Conservation (phyloP, 306 rosid genomes). For the Ormosia semicastrata region DNA sequence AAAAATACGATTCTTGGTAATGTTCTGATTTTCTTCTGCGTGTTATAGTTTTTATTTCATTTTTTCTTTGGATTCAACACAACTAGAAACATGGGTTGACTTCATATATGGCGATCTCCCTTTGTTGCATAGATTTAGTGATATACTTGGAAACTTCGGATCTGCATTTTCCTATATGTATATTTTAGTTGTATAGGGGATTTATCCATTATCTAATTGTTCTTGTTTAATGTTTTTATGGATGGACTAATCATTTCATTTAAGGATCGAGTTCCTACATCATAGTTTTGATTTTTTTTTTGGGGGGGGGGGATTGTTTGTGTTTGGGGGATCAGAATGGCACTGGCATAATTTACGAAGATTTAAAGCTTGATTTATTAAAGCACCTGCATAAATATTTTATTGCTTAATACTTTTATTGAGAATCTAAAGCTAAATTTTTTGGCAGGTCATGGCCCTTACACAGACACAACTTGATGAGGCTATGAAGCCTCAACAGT, state of each 20-base stretch:
- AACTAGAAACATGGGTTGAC: not conserved
- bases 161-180: not conserved
- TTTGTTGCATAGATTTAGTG: not conserved
- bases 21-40: conserved; percentile 29
- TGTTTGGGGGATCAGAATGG: not conserved
- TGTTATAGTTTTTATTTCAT: not conserved
- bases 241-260: not conserved
- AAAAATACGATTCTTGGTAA: conserved; percentile 41
- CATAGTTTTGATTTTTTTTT: conserved; percentile 26
- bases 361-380: not conserved
- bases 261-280: conserved; percentile 15
- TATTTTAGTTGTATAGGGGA: not conserved
- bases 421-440: conserved; percentile 18
- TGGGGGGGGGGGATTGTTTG: not conserved
- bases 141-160: not conserved
- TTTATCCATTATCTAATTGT: not conserved
- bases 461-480: conserved; percentile 94
- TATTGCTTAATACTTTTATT: not conserved
- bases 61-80: conserved; percentile 10
- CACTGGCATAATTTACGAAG: conserved; percentile 27
- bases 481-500: conserved; percentile 88
- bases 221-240: not conserved
- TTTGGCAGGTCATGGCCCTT: conserved; percentile 77
- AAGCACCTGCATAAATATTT: not conserved
- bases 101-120: not conserved